Conservation (phyloP, 148 eudicot genomes). For the Bassia scoparia region DNA sequence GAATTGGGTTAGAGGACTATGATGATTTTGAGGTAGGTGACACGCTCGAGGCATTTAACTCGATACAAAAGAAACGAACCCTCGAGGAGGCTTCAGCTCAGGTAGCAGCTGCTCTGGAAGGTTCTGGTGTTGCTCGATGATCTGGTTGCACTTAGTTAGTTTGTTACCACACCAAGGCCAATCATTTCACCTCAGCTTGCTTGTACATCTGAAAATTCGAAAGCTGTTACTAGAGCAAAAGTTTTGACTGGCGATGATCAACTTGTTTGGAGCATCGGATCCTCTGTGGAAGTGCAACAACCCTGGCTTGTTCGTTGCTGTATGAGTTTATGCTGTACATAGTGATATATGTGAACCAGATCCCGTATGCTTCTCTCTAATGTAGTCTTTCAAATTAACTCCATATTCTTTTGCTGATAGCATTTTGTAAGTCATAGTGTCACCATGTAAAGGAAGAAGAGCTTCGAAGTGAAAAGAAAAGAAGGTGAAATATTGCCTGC, state of each 20-base stretch:
- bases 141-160: neutral
- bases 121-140: slow-evolving; percentile 47
- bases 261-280: slow-evolving; percentile 14
- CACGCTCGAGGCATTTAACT: slow-evolving; percentile 61
- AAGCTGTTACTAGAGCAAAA: slow-evolving; percentile 1
- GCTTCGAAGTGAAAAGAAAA: slow-evolving; percentile 24
- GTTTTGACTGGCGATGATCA: slow-evolving; percentile 11
- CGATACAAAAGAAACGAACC: slow-evolving; percentile 70
- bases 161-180: slow-evolving; percentile 3
- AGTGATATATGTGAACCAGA: slow-evolving; percentile 36
- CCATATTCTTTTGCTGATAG: slow-evolving; percentile 26
- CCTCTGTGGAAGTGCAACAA: neutral
- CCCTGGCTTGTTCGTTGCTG: slow-evolving; percentile 4
- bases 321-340: slow-evolving; percentile 42
- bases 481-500: slow-evolving; percentile 19
- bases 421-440: slow-evolving; percentile 28
- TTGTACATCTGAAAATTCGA: neutral
- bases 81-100: slow-evolving; percentile 96
- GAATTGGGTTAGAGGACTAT: slow-evolving; percentile 65
- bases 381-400: slow-evolving; percentile 29
- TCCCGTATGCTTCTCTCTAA: slow-evolving; percentile 34
- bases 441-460: slow-evolving; percentile 31
- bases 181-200: slow-evolving; percentile 5
- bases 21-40: slow-evolving; percentile 76
- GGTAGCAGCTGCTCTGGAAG: slow-evolving; percentile 71